A percentile compares a stretch with the other conserved stretches of the same genome.
Conservation (phyloP, 202 grass and related monocot species). For the Tripidium arundinaceum region DNA sequence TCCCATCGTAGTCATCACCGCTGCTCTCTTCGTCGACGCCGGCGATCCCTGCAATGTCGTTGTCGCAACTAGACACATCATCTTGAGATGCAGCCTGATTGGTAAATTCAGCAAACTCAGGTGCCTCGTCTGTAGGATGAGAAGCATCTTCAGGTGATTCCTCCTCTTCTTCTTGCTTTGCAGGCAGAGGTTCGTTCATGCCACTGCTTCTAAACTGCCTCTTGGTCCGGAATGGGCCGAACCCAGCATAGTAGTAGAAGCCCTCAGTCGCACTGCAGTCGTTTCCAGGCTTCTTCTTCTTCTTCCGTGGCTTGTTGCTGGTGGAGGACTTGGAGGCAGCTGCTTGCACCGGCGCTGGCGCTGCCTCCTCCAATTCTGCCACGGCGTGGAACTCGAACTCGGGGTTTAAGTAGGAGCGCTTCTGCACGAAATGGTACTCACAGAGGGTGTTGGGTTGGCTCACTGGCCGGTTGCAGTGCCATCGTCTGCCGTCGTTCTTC, state of each 20-base stretch:
- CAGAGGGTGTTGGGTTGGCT: conserved; percentile 46
- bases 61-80: not conserved
- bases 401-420: conserved; percentile 31
- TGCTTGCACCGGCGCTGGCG: too few species aligned
- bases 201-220: conserved; percentile 15
- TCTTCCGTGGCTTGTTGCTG: conserved; percentile 25
- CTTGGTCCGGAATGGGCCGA: conserved; percentile 51
- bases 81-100: not conserved
- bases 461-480: conserved; percentile 49
- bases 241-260: conserved; percentile 81
- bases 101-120: not conserved
- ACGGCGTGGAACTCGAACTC: not conserved
- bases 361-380: not conserved
- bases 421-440: conserved; percentile 54
- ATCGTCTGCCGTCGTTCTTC: conserved; percentile 64
- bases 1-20: conserved; percentile 21
- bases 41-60: conserved; percentile 8
- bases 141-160: not conserved
- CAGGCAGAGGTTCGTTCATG: not conserved
- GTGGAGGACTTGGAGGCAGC: conserved; percentile 4
- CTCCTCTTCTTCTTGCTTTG: not conserved
- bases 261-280: not conserved
- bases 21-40: conserved; percentile 47
- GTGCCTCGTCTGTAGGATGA: not conserved
- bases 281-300: conserved; percentile 35